Evolutionary conservation across 805 yeast genomes (phyloP).

Genomic region (Myxozyma vanderwaltii): DNA sequence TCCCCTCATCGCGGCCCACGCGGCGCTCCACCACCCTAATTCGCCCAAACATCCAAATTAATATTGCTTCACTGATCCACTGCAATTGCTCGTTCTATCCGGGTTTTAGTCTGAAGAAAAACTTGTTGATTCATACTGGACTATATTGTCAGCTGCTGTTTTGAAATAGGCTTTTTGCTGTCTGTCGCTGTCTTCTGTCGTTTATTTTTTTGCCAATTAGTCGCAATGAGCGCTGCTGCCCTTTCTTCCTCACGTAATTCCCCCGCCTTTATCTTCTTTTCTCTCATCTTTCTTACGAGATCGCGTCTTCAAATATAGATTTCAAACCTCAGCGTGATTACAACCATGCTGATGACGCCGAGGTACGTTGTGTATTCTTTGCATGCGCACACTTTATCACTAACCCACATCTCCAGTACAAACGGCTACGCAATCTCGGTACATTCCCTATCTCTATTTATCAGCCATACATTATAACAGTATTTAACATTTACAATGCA

Average conservation of each 20-base stretch:
- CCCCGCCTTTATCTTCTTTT: neutral
- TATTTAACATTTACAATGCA: neutral
- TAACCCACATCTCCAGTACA: conserved; percentile 48
- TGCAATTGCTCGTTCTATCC: too few species aligned
- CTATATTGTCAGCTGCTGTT: neutral
- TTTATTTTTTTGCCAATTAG: neutral
- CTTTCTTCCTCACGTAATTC: conserved; percentile 23
- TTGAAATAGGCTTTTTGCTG: neutral
- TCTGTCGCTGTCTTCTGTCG: neutral
- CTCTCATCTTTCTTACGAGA: neutral
- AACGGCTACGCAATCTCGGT: conserved; percentile 55
- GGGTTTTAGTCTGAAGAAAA: too few species aligned
- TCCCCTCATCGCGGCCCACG: too few species aligned
- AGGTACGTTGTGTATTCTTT: conserved; percentile 1
- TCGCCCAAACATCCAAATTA: too few species aligned
- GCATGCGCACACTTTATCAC: neutral
- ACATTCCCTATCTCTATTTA: neutral
- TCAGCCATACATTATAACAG: neutral
- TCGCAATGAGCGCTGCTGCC: conserved; percentile 11
- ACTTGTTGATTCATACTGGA: too few species aligned
- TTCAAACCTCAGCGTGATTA: conserved; percentile 40
- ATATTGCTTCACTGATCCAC: too few species aligned
- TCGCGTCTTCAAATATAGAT: conserved; percentile 1
- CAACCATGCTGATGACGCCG: conserved; percentile 45
- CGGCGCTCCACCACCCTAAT: too few species aligned